Conservation (phyloP, 768 basidiomycete genomes). For the Boletus rufocinnamomeus region DNA sequence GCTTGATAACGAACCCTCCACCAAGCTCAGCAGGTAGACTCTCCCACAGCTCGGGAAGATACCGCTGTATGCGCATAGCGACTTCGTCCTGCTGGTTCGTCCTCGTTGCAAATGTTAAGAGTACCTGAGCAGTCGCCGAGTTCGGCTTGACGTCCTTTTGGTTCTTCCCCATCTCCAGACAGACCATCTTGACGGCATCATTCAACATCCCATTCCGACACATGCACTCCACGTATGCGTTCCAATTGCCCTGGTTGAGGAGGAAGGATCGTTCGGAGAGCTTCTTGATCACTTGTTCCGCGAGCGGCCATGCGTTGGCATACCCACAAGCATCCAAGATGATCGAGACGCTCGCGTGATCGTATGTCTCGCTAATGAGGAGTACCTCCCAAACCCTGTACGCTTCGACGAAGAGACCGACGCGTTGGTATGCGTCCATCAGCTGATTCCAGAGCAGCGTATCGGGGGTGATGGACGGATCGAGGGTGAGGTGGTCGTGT, state of each 20-base stretch:
- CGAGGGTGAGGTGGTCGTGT: slow-evolving; percentile 78
- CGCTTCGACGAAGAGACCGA: slow-evolving; percentile 68
- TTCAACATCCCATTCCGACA: slow-evolving; percentile 66
- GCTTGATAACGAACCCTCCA: slow-evolving; percentile 24
- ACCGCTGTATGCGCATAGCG: slow-evolving; percentile 44
- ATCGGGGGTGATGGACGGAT: slow-evolving; percentile 75
- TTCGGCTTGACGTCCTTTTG: slow-evolving; percentile 49
- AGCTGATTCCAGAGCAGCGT: slow-evolving; percentile 74
- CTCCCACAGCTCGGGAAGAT: slow-evolving; percentile 41
- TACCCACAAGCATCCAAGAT: slow-evolving; percentile 84
- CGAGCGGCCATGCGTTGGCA: slow-evolving; percentile 51
- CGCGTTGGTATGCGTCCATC: slow-evolving; percentile 87
- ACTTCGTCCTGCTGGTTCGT: slow-evolving; percentile 47
- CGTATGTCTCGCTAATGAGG: slow-evolving; percentile 56
- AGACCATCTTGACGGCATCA: slow-evolving; percentile 66
- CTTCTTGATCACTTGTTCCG: slow-evolving; percentile 55
- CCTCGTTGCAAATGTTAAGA: slow-evolving; percentile 55
- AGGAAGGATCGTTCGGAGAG: slow-evolving; percentile 50
- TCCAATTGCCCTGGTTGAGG: slow-evolving; percentile 73
- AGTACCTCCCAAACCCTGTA: slow-evolving; percentile 81
- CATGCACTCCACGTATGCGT: slow-evolving; percentile 83
- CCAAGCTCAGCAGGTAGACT: slow-evolving; percentile 26
- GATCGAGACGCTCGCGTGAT: slow-evolving; percentile 72
- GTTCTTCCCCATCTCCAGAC: slow-evolving; percentile 60
- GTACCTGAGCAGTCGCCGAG: slow-evolving; percentile 48